phyloP scores from a whole-genome alignment of 139 green algal genomes.

The Micractinium sp. region DNA sequence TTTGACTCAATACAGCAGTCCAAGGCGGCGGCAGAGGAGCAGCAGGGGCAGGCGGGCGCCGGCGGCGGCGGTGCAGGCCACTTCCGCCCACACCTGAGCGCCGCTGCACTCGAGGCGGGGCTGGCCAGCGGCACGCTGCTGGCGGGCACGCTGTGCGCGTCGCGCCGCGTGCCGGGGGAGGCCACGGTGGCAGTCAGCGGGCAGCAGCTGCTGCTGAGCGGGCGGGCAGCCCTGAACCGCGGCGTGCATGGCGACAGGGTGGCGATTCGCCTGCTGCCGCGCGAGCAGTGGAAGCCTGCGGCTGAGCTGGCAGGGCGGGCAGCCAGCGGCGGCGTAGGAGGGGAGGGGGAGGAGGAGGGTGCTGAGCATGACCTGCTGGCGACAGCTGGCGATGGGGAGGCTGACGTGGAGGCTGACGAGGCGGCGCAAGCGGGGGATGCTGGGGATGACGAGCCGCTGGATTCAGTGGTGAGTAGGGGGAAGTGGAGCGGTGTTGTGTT shows the following conservation, averaged over 20 bases:
- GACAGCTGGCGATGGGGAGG: slow-evolving; percentile 25
- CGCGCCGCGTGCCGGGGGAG: slow-evolving; percentile 37
- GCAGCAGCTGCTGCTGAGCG: slow-evolving; percentile 45
- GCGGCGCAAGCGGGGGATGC: neutral
- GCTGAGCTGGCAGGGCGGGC: slow-evolving; percentile 6
- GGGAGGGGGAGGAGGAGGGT: neutral
- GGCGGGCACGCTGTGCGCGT: slow-evolving; percentile 48
- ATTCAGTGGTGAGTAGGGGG: neutral
- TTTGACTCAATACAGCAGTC: slow-evolving; percentile 38
- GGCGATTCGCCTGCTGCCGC: slow-evolving; percentile 77
- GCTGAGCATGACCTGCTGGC: slow-evolving; percentile 40
- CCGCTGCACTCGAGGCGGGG: slow-evolving; percentile 45
- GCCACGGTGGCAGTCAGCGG: slow-evolving; percentile 19
- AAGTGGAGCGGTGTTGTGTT: neutral
- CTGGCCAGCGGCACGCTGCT: slow-evolving; percentile 42
- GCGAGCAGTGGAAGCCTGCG: slow-evolving; percentile 71
- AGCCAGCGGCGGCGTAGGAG: neutral
- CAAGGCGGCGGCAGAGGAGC: neutral
- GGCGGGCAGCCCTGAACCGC: slow-evolving; percentile 50
- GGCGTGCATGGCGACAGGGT: slow-evolving; percentile 62
- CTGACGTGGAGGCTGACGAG: slow-evolving; percentile 6
- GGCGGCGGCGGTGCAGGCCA: neutral
- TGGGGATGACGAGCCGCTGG: slow-evolving; percentile 37
- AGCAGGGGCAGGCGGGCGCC: neutral
- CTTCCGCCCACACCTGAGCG: slow-evolving; percentile 39